phyloP scores from a whole-genome alignment of 805 yeast genomes.

The Kluyveromyces siamensis region DNA sequence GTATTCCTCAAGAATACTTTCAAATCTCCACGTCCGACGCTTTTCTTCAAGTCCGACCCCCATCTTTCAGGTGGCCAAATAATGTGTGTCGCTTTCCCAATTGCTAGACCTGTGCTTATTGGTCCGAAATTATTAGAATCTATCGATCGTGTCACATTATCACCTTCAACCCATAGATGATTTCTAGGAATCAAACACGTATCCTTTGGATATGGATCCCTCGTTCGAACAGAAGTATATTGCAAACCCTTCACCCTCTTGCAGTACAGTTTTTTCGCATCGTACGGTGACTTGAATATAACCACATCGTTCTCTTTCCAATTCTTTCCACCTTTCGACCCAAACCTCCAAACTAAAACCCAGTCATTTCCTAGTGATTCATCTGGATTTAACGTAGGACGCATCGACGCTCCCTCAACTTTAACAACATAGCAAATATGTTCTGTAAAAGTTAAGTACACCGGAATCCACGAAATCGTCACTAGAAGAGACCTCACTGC shows the following conservation, averaged over 20 bases:
- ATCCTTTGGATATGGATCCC: constrained; percentile 53
- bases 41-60: constrained; percentile 29
- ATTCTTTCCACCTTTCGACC: constrained; percentile 38
- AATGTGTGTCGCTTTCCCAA: constrained; percentile 64
- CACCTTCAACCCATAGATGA: constrained; percentile 95
- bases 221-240: constrained; percentile 59
- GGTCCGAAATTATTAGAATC: constrained; percentile 91
- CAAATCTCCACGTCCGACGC: constrained; percentile 18
- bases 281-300: constrained; percentile 68
- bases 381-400: constrained; percentile 78
- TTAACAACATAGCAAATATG: constrained; percentile 66
- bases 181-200: constrained; percentile 59
- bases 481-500: constrained; percentile 23
- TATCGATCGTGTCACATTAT: constrained; percentile 64
- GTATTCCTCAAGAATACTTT: background rate
- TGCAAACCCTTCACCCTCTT: constrained; percentile 72
- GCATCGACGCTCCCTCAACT: constrained; percentile 78
- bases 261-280: constrained; percentile 67
- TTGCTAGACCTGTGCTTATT: constrained; percentile 65
- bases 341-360: constrained; percentile 62
- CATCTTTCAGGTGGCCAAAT: constrained; percentile 62
- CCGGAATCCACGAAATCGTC: constrained; percentile 71
- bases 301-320: constrained; percentile 58
- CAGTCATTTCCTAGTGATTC: constrained; percentile 41
- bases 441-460: constrained; percentile 55